Percentiles rank a stretch among this genome's conserved stretches.
Conservation (phyloP, 495 filamentous ascomycete species). For the Xylaria acuta region DNA sequence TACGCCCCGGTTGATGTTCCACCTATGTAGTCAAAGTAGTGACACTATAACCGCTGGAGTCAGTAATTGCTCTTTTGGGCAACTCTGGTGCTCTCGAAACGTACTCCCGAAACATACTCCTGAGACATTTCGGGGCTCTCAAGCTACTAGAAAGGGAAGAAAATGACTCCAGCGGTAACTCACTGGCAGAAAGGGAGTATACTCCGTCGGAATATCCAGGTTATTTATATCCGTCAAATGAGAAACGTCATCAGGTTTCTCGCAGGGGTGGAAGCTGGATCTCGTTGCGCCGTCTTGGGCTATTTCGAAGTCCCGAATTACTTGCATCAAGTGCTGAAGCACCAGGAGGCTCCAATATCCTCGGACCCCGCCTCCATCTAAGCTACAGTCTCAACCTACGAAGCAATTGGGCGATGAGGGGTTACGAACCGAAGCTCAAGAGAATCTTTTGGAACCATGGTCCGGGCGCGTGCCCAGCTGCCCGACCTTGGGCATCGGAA, state of each 20-base stretch:
- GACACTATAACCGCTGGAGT: no score
- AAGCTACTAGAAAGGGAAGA: no score
- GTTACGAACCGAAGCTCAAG: constrained; percentile 25
- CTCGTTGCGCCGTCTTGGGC: background rate
- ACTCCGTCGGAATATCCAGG: constrained; percentile 3
- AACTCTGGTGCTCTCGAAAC: no score
- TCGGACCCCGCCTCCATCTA: constrained; percentile 26
- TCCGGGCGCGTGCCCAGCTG: background rate
- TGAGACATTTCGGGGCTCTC: no score
- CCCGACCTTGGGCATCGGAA: background rate
- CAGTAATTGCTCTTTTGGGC: no score
- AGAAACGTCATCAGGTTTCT: constrained; percentile 11
- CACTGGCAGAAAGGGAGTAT: constrained; percentile 38
- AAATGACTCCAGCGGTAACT: no score
- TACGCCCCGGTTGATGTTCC: constrained; percentile 50
- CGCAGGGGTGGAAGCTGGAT: constrained; percentile 23
- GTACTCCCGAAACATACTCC: no score
- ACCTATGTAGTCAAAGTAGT: constrained; percentile 58
- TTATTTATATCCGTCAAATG: background rate
- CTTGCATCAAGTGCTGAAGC: constrained; percentile 20
- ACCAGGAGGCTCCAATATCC: constrained; percentile 26
- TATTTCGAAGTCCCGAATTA: background rate
- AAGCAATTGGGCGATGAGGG: background rate
- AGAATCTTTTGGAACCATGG: constrained; percentile 22
- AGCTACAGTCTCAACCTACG: background rate